phyloP scores from a whole-genome alignment of 208 protist genomes.

The Angomonas ambiguus region DNA sequence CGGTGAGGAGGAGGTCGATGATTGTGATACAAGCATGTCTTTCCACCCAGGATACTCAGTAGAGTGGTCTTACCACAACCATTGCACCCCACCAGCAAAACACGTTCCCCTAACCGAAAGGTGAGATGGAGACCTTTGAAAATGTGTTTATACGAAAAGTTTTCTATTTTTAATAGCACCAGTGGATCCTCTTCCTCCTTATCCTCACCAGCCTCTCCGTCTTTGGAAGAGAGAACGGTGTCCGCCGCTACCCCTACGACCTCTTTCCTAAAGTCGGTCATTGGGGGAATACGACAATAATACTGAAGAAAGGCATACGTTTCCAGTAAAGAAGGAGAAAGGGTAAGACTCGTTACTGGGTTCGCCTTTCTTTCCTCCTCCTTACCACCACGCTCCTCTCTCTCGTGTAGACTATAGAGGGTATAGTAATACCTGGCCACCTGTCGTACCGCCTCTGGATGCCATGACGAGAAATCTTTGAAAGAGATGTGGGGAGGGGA shows the following conservation, averaged over 20 bases:
- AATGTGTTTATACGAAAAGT: slow-evolving; percentile 61
- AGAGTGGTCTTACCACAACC: slow-evolving; percentile 93
- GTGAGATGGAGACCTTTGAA: slow-evolving; percentile 53
- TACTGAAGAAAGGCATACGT: background rate
- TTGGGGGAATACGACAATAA: background rate
- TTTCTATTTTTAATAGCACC: slow-evolving; percentile 40
- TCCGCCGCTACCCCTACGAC: no score
- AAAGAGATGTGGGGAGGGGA: background rate
- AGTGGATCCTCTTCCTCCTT: background rate
- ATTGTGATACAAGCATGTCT: slow-evolving; percentile 70
- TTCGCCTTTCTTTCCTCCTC: background rate
- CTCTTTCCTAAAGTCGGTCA: background rate
- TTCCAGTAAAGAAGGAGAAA: background rate
- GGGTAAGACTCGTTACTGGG: background rate
- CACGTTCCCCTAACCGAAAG: slow-evolving; percentile 52
- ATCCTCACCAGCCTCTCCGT: background rate
- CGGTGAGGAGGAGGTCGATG: no score
- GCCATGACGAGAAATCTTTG: no score
- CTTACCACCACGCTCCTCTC: no score
- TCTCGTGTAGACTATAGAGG: no score
- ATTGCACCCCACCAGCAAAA: slow-evolving; percentile 93
- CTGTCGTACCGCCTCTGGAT: no score
- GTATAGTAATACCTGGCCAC: no score
- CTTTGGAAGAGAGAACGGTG: no score
- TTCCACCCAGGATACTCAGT: slow-evolving; percentile 89